phyloP scores from a whole-genome alignment of 495 filamentous ascomycete species.

The Penicillium pancosmium region DNA sequence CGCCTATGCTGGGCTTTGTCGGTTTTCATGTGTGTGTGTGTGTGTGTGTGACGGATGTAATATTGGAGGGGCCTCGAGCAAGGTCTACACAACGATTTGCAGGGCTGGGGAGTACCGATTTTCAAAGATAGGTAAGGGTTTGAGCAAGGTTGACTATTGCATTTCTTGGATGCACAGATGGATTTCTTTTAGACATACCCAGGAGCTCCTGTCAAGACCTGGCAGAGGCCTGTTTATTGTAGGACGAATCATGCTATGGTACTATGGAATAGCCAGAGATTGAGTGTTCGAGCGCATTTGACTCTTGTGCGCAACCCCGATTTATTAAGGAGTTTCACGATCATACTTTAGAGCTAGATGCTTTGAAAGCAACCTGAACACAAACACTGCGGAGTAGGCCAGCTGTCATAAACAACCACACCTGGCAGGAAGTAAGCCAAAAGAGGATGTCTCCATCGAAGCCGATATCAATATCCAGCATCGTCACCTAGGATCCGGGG shows the following conservation, averaged over 20 bases:
- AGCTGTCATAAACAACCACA: neutral
- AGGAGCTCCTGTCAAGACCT: no score
- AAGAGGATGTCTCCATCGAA: neutral
- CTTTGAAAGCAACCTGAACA: neutral
- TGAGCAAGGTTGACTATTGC: neutral
- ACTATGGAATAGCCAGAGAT: neutral
- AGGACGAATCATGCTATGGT: neutral
- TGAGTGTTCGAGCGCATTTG: neutral
- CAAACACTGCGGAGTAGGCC: neutral
- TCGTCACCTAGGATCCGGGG: conserved; percentile 1
- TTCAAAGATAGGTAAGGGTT: neutral
- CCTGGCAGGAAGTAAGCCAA: neutral
- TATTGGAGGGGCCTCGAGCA: neutral
- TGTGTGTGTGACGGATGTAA: conserved; percentile 6
- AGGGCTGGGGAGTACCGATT: neutral
- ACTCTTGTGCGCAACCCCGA: neutral
- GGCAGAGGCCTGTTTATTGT: no score
- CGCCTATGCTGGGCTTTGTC: neutral
- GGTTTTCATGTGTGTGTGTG: neutral
- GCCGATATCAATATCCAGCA: neutral
- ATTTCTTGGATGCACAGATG: no score
- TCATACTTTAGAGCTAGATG: neutral
- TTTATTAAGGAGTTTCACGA: neutral
- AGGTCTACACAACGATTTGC: neutral
- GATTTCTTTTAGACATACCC: no score